phyloP scores from a whole-genome alignment of 1,139 yeast genomes.

The Casaregolazyma suthepensis region DNA sequence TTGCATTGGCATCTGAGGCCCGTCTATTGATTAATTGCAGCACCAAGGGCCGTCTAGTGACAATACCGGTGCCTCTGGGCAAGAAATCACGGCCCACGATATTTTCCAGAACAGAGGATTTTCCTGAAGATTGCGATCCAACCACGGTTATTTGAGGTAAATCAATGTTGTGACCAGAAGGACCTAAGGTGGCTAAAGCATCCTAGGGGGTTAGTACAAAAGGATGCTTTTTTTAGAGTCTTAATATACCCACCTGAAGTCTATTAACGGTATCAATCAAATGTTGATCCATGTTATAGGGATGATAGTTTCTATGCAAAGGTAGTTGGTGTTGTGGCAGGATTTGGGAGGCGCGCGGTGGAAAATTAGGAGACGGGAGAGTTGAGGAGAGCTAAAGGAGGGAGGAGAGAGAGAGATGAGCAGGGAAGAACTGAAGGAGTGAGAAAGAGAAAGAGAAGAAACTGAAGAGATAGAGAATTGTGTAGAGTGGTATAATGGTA shows the following conservation, averaged over 20 bases:
- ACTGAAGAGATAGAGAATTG: too few species aligned
- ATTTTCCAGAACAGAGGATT: constrained; percentile 88
- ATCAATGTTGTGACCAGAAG: constrained; percentile 45
- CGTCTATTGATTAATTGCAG: constrained; percentile 74
- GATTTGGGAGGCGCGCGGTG: background rate
- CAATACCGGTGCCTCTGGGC: constrained; percentile 95
- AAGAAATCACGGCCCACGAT: constrained; percentile 92
- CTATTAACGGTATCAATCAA: constrained; percentile 89
- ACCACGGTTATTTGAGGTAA: constrained; percentile 95
- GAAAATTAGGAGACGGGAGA: background rate
- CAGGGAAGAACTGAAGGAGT: background rate
- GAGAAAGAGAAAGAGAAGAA: background rate
- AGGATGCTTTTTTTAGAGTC: background rate
- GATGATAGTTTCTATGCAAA: background rate
- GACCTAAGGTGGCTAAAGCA: constrained; percentile 91
- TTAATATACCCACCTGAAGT: constrained; percentile 35
- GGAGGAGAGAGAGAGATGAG: background rate
- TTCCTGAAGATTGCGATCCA: constrained; percentile 93
- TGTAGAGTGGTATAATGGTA: too few species aligned
- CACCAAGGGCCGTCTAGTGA: constrained; percentile 87
- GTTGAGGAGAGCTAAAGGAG: too few species aligned
- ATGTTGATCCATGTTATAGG: constrained; percentile 73
- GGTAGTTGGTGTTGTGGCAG: constrained; percentile 1
- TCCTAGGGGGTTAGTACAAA: constrained; percentile 42
- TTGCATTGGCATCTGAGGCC: constrained; percentile 16